phyloP scores from a whole-genome alignment of 768 basidiomycete genomes.

The Russula olivacea region DNA sequence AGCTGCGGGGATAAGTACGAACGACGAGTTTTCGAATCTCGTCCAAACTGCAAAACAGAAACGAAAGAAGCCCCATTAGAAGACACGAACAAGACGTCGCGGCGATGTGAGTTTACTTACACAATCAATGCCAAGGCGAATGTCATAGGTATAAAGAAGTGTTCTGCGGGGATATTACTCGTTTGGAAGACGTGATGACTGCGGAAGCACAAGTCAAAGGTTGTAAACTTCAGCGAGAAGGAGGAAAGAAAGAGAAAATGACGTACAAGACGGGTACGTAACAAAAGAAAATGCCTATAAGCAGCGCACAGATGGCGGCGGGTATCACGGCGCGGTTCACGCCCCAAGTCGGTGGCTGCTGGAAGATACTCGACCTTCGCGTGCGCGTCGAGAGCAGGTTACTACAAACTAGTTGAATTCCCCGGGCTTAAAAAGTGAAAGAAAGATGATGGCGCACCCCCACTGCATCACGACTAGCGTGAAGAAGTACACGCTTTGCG shows the following conservation, averaged over 20 bases:
- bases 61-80: not conserved
- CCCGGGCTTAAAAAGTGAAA: not conserved
- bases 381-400: conserved; percentile 53
- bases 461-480: conserved; percentile 55
- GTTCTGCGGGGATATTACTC: conserved; percentile 38
- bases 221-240: not conserved
- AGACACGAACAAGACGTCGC: not conserved
- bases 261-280: conserved; percentile 38
- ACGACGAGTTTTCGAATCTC: conserved; percentile 22
- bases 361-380: conserved; percentile 48
- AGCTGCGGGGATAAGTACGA: conserved; percentile 16
- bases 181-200: conserved; percentile 47
- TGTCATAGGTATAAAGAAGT: conserved; percentile 48
- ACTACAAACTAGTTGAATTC: not conserved
- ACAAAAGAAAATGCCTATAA: conserved; percentile 41
- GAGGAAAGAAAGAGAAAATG: not conserved
- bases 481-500: conserved; percentile 50
- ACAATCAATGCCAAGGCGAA: conserved; percentile 33
- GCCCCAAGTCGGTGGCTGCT: conserved; percentile 48
- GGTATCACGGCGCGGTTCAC: conserved; percentile 37
- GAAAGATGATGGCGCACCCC: conserved; percentile 29
- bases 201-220: no score
- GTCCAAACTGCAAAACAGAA: conserved; percentile 12
- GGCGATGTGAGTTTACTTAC: conserved; percentile 17
- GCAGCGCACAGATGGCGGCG: conserved; percentile 40